Evolutionary conservation across 2,329 filamentous ascomycete genomes (phyloP).

Genomic region (Curvularia hawaiiensis): DNA sequence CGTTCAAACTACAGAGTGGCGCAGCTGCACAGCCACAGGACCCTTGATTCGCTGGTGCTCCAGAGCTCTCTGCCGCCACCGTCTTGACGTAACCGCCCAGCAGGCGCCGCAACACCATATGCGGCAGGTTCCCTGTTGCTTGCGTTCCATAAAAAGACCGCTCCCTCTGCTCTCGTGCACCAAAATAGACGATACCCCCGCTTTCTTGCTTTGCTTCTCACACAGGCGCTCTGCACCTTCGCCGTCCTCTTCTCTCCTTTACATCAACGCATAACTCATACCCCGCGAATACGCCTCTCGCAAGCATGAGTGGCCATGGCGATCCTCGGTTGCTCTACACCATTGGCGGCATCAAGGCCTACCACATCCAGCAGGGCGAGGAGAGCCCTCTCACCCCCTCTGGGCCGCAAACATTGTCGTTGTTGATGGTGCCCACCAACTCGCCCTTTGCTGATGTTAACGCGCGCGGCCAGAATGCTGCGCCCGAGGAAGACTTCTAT

Average conservation of each 20-base stretch:
- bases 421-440: constrained; percentile 94
- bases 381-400: constrained; percentile 82
- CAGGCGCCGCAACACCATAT: constrained; percentile 21
- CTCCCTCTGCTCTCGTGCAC: constrained; percentile 8
- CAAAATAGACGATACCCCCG: constrained; percentile 23
- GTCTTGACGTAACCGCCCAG: constrained; percentile 10
- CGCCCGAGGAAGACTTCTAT: constrained; percentile 82
- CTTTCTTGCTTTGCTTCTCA: not conserved
- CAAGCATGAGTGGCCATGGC: constrained; percentile 56
- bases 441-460: constrained; percentile 67
- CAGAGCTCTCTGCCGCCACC: constrained; percentile 2
- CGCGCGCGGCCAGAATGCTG: constrained; percentile 61
- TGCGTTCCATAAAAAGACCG: constrained; percentile 21
- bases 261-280: constrained; percentile 4
- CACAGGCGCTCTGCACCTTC: not conserved
- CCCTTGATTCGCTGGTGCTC: constrained; percentile 2
- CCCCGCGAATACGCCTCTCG: constrained; percentile 17
- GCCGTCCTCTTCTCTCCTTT: not conserved
- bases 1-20: not conserved
- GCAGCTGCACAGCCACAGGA: constrained; percentile 11
- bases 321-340: constrained; percentile 62
- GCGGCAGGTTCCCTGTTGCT: constrained; percentile 16
- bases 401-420: constrained; percentile 86
- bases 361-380: constrained; percentile 86
- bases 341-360: constrained; percentile 85